A percentile compares a stretch with the other conserved stretches of the same genome.
phyloP scores from a whole-genome alignment of 2,329 filamentous ascomycete species.

The Emmonsiellopsis sp. region DNA sequence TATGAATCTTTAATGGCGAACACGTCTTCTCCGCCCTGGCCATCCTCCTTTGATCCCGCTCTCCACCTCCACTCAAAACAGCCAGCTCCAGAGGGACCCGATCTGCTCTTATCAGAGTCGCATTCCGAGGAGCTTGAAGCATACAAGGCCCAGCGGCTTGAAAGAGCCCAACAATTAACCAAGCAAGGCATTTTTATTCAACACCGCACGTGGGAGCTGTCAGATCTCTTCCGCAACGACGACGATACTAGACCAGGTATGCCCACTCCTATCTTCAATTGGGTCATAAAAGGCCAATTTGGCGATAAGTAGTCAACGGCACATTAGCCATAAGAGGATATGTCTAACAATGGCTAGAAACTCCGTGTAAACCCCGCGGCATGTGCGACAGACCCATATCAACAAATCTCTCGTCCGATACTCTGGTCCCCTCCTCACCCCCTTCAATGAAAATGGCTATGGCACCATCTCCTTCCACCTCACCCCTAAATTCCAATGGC shows the following conservation, averaged over 20 bases:
- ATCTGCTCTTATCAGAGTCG: constrained; percentile 22
- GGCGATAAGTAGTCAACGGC: not conserved
- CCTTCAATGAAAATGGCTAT: not conserved
- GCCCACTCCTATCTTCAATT: not conserved
- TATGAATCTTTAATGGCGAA: constrained; percentile 10
- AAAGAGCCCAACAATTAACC: constrained; percentile 20
- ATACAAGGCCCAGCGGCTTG: constrained; percentile 24
- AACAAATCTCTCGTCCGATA: constrained; percentile 10
- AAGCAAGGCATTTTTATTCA: constrained; percentile 33
- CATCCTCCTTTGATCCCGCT: constrained; percentile 44
- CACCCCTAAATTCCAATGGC: constrained; percentile 22
- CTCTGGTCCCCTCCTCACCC: constrained; percentile 22
- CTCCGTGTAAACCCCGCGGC: constrained; percentile 25
- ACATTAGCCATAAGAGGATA: constrained; percentile 1
- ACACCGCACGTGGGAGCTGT: constrained; percentile 33
- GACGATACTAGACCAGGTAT: constrained; percentile 30
- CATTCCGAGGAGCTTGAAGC: constrained; percentile 34
- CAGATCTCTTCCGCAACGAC: constrained; percentile 35
- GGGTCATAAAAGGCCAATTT: no score
- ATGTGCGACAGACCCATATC: not conserved
- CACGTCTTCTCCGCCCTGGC: constrained; percentile 27
- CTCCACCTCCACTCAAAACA: constrained; percentile 41
- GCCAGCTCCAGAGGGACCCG: constrained; percentile 8
- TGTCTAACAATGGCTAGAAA: constrained; percentile 19
- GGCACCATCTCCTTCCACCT: constrained; percentile 22